Base-by-base conservation (phyloP, 208 protist genomes). In the Acanthamoeba divionensis region DNA sequence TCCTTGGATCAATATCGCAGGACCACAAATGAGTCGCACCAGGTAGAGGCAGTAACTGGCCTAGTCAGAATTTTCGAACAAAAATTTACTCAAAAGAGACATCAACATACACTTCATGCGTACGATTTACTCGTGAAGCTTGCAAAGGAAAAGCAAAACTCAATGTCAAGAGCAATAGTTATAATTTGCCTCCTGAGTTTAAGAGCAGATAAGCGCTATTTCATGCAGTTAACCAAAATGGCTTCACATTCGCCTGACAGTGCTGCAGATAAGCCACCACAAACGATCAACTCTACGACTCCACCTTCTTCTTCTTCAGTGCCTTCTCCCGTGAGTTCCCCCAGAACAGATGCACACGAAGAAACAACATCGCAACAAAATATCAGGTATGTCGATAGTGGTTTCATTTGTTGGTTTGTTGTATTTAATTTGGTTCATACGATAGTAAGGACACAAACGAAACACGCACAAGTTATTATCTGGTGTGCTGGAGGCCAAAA, bases 11-110 rank as follows among this genome's bases (percentile, higher is more conserved):
- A 33, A 18, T 13, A 8, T n/a, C 18, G 2, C 29, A 77, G 38
- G 21, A 29, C 41, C 69, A 80, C 29, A 33, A 55, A 55, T 6
- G 69, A 47, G 47, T 41, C 8, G 44, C 45, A 60, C 47, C 69
- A 48, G 24, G 50, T 60, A n/a, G 69, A 80, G 0, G 69, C 69
- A 4, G 57, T 80, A 2, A 48, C 69, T 4, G 12, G 41, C 10
- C 44, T 80, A 18, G 57, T 80, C 44, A 4, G 69, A 12, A 24
- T 80, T 26, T 80, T 80, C 18, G 69, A 60, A 12, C 26, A 54
- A 12, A 80, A 80, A 48, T 80, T 80, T 13, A n/a, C 69, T n/a
- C 36, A 80, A 18, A 80, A 47, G 36, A 41, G 69, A 31, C 69
- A 80, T 21, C 13, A 41, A 1, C 69, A 80, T 29, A 80, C 69